phyloP scores from a whole-genome alignment of 805 yeast species.

The Suhomyces xylopsoci region DNA sequence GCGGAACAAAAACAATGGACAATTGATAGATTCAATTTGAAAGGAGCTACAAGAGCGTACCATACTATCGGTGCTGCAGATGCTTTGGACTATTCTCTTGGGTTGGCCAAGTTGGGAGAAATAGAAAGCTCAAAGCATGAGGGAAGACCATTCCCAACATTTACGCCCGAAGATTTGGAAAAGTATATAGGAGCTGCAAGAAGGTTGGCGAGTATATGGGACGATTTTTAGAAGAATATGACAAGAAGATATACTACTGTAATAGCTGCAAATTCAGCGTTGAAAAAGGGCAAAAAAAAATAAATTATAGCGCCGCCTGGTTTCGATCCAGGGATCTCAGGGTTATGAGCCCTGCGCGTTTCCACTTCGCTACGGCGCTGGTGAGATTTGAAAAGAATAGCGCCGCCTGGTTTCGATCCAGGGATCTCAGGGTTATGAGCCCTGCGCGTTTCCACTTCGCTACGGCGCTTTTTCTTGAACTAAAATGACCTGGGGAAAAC shows the following conservation, averaged over 20 bases:
- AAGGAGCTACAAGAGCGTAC: slow-evolving; percentile 42
- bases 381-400: slow-evolving; percentile 6
- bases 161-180: slow-evolving; percentile 15
- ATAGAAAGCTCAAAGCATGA: slow-evolving; percentile 9
- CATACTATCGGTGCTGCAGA: slow-evolving; percentile 36
- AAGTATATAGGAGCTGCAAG: slow-evolving; percentile 14
- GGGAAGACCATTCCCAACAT: slow-evolving; percentile 23
- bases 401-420: slow-evolving; percentile 73
- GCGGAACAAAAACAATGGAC: slow-evolving; percentile 48
- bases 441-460: slow-evolving; percentile 99
- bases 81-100: slow-evolving; percentile 13
- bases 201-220: not conserved
- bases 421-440: slow-evolving; percentile 99
- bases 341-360: slow-evolving; percentile 99
- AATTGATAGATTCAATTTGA: slow-evolving; percentile 29
- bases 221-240: not conserved
- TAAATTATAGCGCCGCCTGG: slow-evolving; percentile 30
- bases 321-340: slow-evolving; percentile 98
- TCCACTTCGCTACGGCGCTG: slow-evolving; percentile 99
- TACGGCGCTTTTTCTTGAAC: slow-evolving; percentile 67
- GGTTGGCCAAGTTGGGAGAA: slow-evolving; percentile 17
- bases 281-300: slow-evolving; percentile 2
- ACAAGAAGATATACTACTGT: not conserved
- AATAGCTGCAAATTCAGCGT: not conserved
- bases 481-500: no score